Percentiles rank a stretch among this genome's conserved stretches.
phyloP scores from a whole-genome alignment of 2,329 filamentous ascomycete species.

The Tolypocladium pustulatum region DNA sequence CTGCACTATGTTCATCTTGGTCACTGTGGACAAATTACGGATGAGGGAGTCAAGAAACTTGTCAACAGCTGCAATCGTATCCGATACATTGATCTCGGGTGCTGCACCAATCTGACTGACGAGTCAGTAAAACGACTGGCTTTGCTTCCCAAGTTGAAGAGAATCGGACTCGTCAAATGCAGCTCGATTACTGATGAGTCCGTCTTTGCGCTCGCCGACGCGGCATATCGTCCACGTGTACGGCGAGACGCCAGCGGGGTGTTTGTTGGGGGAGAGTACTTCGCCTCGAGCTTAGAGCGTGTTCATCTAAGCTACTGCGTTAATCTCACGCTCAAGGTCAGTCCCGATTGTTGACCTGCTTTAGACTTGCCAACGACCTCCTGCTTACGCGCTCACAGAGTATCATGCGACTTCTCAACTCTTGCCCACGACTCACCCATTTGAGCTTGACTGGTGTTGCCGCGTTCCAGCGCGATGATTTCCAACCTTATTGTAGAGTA shows the following conservation, averaged over 20 bases:
- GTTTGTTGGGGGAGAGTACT: constrained; percentile 40
- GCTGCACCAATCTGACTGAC: constrained; percentile 82
- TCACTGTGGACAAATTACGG: constrained; percentile 86
- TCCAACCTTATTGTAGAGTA: constrained; percentile 75
- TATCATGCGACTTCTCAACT: constrained; percentile 80
- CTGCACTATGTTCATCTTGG: constrained; percentile 93
- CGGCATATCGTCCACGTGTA: constrained; percentile 43
- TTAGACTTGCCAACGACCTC: not conserved
- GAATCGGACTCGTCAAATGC: constrained; percentile 93
- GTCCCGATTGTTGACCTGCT: constrained; percentile 15
- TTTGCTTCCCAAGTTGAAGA: constrained; percentile 80
- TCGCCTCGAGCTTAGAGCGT: constrained; percentile 64
- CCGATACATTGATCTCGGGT: constrained; percentile 95
- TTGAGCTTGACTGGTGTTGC: constrained; percentile 88
- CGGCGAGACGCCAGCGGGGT: constrained; percentile 38
- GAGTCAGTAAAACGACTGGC: constrained; percentile 76
- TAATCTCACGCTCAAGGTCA: constrained; percentile 69
- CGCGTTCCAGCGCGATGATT: constrained; percentile 76
- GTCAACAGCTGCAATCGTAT: constrained; percentile 86
- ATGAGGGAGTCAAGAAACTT: constrained; percentile 73
- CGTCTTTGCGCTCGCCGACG: constrained; percentile 72
- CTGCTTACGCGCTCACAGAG: constrained; percentile 46
- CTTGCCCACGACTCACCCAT: constrained; percentile 86
- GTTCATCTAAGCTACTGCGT: constrained; percentile 96
- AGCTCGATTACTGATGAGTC: constrained; percentile 81